Evolutionary conservation across 768 basidiomycete genomes (phyloP), one percentile per base, ranked within the genome.

Genomic region (Mycena albidolilacea): DNA sequence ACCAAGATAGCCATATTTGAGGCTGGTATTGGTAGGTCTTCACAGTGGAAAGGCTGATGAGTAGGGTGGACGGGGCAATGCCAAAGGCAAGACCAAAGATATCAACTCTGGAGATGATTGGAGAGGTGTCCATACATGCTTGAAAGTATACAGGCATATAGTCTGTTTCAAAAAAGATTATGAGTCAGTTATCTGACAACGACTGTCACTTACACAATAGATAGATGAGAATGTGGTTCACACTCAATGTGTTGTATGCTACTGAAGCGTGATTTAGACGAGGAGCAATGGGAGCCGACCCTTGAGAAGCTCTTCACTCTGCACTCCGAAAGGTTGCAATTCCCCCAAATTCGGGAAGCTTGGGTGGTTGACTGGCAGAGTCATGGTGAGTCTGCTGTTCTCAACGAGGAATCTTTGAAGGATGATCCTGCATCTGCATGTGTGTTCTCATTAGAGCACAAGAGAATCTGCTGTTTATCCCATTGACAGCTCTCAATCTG

Each of bases 61-160:
- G 3, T 11, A 85, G 77, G 0, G 81, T 55, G 9, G 58, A 43
- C 0, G 71, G 74, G 5, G 67, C 74, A n/a, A 75, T 54, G 41
- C 64, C 66, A 41, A 75, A 63, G 2, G 65, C 68, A 19, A 72
- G 63, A 3, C 77, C 76, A 69, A 86, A 80, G 21, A 81, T 23
- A 54, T 81, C 79, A 21, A 83, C 77, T n/a, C 83, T 41, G 14
- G 59, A 82, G 1, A 35, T 63, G n/a, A 82, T 74, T 0, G 88
- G 80, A 5, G 81, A 80, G 14, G 80, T 77, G 8, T 77, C 80
- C 67, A 80, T 81, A 71, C 81, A 83, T 1, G 86, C 85, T 73
- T 88, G 87, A 72, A 85, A 87, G 75, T 84, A 88, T 10, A 85
- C 82, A 3, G 85, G 85, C 5, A 84, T 74, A 71, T 85, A 87